phyloP scores from a whole-genome alignment of 2,329 filamentous ascomycete species.

The Xylaria sp. region DNA sequence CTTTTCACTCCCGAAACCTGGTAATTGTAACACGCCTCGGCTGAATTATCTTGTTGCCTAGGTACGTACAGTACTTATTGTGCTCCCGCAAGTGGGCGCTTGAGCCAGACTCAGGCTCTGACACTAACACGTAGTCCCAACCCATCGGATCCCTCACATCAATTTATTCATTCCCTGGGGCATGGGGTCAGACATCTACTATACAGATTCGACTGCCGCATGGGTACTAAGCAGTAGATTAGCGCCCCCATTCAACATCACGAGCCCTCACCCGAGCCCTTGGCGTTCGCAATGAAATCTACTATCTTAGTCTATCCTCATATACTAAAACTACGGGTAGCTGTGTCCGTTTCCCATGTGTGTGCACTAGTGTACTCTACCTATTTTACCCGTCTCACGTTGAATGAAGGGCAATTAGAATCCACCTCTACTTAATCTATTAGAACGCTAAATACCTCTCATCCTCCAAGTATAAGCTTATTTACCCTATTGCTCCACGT shows the following conservation, averaged over 20 bases:
- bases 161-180: conserved; percentile 17
- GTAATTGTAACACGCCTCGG: conserved; percentile 31
- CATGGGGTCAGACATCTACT: neutral
- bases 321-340: too few species aligned
- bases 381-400: neutral
- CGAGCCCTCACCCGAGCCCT: neutral
- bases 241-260: conserved; percentile 3
- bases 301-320: neutral
- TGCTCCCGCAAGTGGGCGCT: conserved; percentile 10
- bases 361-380: neutral
- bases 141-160: conserved; percentile 16
- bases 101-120: conserved; percentile 11
- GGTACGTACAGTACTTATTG: too few species aligned
- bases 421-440: neutral
- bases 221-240: neutral
- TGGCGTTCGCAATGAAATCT: neutral
- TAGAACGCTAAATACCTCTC: neutral
- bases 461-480: neutral
- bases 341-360: neutral
- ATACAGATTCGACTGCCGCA: neutral
- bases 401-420: neutral
- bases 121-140: too few species aligned
- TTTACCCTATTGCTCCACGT: neutral
- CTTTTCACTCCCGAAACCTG: conserved; percentile 26
- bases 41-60: conserved; percentile 29